Percentiles rank a stretch among this genome's conserved stretches.
Evolutionary conservation across 345 rosid genomes (phyloP).

Genomic region (Eutrema japonicum): DNA sequence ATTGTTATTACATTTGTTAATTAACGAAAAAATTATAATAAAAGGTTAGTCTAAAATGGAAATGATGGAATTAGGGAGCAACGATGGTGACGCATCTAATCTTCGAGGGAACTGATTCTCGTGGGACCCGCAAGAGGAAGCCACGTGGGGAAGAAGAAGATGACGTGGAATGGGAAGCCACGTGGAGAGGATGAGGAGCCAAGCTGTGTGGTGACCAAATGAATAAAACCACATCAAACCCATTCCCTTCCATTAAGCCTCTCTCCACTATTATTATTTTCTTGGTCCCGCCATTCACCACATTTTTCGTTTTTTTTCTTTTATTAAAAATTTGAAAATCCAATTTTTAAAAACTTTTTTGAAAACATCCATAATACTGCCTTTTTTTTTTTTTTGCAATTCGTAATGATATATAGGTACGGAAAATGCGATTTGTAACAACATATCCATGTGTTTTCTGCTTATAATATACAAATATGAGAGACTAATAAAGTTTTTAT

Average conservation of each 20-base stretch:
- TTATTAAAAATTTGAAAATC: not conserved
- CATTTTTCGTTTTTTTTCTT: slow-evolving; percentile 1
- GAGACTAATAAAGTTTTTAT: not conserved
- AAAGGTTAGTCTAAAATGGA: not conserved
- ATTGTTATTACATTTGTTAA: not conserved
- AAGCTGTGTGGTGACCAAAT: slow-evolving; percentile 38
- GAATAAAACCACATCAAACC: slow-evolving; percentile 38
- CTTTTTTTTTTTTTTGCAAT: not conserved
- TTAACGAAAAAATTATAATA: not conserved
- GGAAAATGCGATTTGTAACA: slow-evolving; percentile 30
- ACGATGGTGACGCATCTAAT: slow-evolving; percentile 38
- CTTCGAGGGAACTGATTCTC: slow-evolving; percentile 28
- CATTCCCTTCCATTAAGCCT: slow-evolving; percentile 39
- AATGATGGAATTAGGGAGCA: slow-evolving; percentile 50
- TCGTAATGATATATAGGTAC: slow-evolving; percentile 25
- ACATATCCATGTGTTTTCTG: slow-evolving; percentile 12
- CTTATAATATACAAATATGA: slow-evolving; percentile 1
- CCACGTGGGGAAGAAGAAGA: slow-evolving; percentile 39
- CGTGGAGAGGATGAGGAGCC: slow-evolving; percentile 48
- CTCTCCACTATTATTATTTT: slow-evolving; percentile 38
- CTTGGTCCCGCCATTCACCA: slow-evolving; percentile 42
- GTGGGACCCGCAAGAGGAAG: slow-evolving; percentile 24
- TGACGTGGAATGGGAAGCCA: slow-evolving; percentile 44
- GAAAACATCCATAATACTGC: not conserved
- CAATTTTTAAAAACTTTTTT: not conserved